phyloP scores from a whole-genome alignment of 163 green algal species.

The Prototheca cutis region DNA sequence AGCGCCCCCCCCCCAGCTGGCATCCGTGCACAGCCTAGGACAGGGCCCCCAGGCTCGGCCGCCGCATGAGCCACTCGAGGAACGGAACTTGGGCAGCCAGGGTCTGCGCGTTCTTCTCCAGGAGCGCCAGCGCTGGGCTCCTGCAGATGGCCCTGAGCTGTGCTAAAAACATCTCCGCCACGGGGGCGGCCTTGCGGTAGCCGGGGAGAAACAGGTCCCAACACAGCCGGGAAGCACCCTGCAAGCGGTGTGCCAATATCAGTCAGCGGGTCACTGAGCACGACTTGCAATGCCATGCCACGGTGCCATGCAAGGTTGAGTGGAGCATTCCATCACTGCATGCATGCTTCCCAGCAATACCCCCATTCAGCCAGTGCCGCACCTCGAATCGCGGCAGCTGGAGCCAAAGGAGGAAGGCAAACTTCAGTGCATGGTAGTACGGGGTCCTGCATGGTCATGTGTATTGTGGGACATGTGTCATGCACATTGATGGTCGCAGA shows the following conservation, averaged over 20 bases:
- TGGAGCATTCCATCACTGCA: no score
- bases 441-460: constrained; percentile 24
- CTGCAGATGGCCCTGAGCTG: background rate
- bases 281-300: no score
- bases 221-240: background rate
- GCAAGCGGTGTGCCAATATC: no score
- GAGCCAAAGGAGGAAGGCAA: constrained; percentile 36
- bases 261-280: no score
- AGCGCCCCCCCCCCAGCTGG: no score
- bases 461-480: no score
- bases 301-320: no score
- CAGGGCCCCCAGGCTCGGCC: no score
- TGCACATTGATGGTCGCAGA: no score
- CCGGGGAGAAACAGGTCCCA: background rate
- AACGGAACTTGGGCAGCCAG: constrained; percentile 7
- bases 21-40: no score
- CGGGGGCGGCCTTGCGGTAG: background rate
- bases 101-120: background rate
- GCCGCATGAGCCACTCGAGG: constrained; percentile 31
- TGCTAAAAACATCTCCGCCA: background rate
- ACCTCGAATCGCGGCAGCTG: constrained; percentile 23
- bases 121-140: background rate
- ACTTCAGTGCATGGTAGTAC: constrained; percentile 27
- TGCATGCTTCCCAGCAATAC: background rate
- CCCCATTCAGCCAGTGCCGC: background rate